Percentiles rank a stretch among this genome's conserved stretches.
phyloP scores from a whole-genome alignment of 2,329 filamentous ascomycete genomes.

The Allantophomopsis lycopodina region DNA sequence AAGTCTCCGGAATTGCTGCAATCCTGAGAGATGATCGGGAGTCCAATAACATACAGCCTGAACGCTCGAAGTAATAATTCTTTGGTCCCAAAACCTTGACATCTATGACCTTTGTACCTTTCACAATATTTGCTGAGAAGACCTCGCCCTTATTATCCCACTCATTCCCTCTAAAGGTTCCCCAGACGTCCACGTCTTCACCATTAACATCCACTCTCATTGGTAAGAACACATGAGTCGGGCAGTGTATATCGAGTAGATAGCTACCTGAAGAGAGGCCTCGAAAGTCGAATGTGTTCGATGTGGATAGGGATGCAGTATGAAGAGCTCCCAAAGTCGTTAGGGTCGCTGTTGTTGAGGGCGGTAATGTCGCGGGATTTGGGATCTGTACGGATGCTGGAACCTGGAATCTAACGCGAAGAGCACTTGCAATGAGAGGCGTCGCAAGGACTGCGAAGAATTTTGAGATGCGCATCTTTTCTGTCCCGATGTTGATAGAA shows the following conservation, averaged over 20 bases:
- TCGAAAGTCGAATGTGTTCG: constrained; percentile 63
- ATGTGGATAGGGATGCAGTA: constrained; percentile 49
- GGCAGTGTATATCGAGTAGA: constrained; percentile 66
- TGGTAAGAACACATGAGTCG: constrained; percentile 63
- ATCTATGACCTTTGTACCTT: constrained; percentile 9
- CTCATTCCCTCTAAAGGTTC: constrained; percentile 79
- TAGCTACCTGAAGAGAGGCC: constrained; percentile 64
- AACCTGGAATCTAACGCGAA: constrained; percentile 14
- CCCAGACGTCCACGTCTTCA: constrained; percentile 52
- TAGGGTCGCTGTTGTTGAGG: constrained; percentile 52
- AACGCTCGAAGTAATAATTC: constrained; percentile 64
- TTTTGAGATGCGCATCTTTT: constrained; percentile 21
- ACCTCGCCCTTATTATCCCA: constrained; percentile 76
- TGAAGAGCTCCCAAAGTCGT: constrained; percentile 36
- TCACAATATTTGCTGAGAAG: constrained; percentile 19
- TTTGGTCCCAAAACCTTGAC: constrained; percentile 42
- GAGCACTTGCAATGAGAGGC: constrained; percentile 19
- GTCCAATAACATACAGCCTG: constrained; percentile 53
- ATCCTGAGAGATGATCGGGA: too few relatives aligned
- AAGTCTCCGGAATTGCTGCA: too few relatives aligned
- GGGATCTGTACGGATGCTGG: constrained; percentile 11
- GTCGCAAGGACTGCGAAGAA: constrained; percentile 20
- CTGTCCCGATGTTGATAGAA: too few relatives aligned
- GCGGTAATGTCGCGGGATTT: constrained; percentile 27
- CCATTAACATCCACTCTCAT: constrained; percentile 60